Evolutionary conservation across 164 flowering plant genomes (phyloP).

Genomic region (Piper betle): DNA sequence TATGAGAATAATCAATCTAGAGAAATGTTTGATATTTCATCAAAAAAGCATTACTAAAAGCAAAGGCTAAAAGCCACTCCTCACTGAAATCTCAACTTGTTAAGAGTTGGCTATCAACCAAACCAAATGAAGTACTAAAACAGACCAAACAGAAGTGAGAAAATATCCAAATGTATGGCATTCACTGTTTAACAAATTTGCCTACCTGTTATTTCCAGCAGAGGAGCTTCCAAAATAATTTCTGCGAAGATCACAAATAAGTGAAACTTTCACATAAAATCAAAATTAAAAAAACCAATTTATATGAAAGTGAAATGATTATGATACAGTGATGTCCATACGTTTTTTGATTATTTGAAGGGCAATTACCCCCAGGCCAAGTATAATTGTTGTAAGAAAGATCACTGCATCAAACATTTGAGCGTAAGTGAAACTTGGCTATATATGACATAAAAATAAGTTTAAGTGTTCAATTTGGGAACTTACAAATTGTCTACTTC

Average conservation of each 20-base stretch:
- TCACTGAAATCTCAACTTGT: too few species aligned
- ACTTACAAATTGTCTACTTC: constrained; percentile 40
- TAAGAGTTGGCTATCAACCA: too few species aligned
- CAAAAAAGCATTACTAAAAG: too few species aligned
- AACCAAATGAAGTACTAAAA: too few species aligned
- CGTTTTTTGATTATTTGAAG: background rate
- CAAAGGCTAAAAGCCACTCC: too few species aligned
- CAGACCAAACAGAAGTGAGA: too few species aligned
- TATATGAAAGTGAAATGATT: background rate
- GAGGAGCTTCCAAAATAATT: background rate
- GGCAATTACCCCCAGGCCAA: background rate
- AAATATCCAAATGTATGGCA: background rate
- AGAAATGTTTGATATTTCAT: too few species aligned
- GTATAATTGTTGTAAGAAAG: constrained; percentile 1
- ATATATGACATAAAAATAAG: background rate
- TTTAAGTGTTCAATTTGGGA: background rate
- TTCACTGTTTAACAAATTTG: background rate
- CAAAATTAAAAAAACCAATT: constrained; percentile 2
- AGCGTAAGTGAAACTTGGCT: background rate
- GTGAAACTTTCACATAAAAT: background rate
- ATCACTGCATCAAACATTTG: constrained; percentile 1
- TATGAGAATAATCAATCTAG: background rate
- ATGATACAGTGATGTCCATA: background rate
- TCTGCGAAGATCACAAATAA: background rate
- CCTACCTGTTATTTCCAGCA: background rate